Base-by-base conservation (phyloP, 2,329 filamentous ascomycete genomes). In the Fusarium xyrophilum region DNA sequence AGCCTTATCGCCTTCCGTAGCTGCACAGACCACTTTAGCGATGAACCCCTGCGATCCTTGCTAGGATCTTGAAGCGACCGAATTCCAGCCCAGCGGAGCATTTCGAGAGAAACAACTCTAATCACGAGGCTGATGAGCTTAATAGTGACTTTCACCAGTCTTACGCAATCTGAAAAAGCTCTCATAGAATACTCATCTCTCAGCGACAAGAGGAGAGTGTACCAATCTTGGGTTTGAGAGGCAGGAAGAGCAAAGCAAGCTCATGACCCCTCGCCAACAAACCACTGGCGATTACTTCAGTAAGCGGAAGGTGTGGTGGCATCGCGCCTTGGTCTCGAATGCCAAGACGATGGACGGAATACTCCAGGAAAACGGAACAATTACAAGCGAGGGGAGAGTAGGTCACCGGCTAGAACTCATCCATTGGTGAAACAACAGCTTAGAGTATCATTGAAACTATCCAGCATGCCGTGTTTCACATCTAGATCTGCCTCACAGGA, bases 371-470 rank as follows among this genome's bases (percentile, higher is more conserved):
- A 17, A 9, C 46, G 28, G 59, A 35, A 43, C 23, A 46, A 28
- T 53, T 40, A 17, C 8, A 19, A 11, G 32, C 53, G 35, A 52
- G 28, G 14, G n/a, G 8, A 21, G 5, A 21, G 5, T 19, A 17
- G 33, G 21, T 28, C 32, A 17, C 15, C 5, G 2, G 19, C 36
- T 36, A n/a, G 46, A 6, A 46, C 23, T 5, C 6, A 23, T 13
- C 17, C n/a, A 62, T 60, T 62, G 59, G 55, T 46, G 59, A 55
- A 60, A 62, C 35, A 50, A 32, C 25, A 19, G 2, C 17, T 19
- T 32, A 25, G 46, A 35, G n/a, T 48, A 25, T 48, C 17, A 11
- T 14, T 48, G 28, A 28, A 30, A 28, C 35, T 9, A 13, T 9
- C 36, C 23, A 28, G 19, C 15, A 40, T 36, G 25, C 23, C 14